Conservation (phyloP, 179 eudicot genomes). For the Silene vulgaris region DNA sequence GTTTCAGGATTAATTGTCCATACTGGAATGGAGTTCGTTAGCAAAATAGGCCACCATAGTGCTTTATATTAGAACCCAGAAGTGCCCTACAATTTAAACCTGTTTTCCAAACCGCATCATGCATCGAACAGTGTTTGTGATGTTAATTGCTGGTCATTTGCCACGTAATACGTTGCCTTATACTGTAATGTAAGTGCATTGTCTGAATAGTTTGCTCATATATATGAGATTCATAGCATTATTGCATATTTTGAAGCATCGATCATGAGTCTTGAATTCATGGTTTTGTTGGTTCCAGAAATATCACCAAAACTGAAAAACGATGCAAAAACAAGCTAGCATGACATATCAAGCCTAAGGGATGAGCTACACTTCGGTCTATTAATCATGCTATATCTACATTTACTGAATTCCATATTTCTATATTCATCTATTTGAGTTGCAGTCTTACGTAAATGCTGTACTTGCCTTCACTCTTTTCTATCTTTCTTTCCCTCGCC, state of each 20-base stretch:
- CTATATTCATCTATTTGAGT: constrained; percentile 25
- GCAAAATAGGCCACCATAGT: too few relatives aligned
- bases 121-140: not conserved
- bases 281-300: constrained; percentile 21
- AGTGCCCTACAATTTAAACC: too few relatives aligned
- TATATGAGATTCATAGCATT: not conserved
- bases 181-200: not conserved
- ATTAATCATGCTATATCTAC: constrained; percentile 46
- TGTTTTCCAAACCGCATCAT: too few relatives aligned
- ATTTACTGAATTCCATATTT: not conserved
- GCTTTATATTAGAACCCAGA: too few relatives aligned
- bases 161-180: not conserved
- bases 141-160: constrained; percentile 6
- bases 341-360: constrained; percentile 57
- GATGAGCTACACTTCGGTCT: constrained; percentile 47
- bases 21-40: too few relatives aligned
- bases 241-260: constrained; percentile 21
- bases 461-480: constrained; percentile 25
- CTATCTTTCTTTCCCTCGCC: constrained; percentile 32
- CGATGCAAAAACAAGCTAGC: constrained; percentile 53
- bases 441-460: not conserved
- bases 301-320: constrained; percentile 22
- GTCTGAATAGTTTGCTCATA: not conserved
- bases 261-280: not conserved
- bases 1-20: not conserved